Conservation (phyloP, 73 alveolate species). For the Tetrahymena elliotti region DNA sequence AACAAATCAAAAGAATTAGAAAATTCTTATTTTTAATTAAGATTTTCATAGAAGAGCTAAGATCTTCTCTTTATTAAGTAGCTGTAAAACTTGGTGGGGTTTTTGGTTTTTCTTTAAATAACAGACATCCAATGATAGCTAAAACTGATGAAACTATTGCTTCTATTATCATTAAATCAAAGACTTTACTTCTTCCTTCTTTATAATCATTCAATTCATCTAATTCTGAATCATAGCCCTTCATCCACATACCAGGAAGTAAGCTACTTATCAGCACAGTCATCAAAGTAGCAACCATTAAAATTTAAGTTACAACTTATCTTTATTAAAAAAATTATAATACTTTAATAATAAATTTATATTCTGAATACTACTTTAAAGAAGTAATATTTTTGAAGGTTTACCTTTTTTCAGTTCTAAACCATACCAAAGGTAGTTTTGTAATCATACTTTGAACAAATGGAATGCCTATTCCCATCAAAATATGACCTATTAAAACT, state of each 20-base stretch:
- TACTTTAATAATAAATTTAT: too few species aligned
- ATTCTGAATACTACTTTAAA: neutral
- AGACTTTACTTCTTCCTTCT: neutral
- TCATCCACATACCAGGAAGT: neutral
- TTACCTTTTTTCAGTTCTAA: neutral
- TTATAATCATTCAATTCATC: neutral
- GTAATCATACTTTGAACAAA: neutral
- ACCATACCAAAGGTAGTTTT: neutral
- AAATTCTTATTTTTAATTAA: neutral
- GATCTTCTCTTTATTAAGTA: neutral
- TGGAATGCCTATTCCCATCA: neutral
- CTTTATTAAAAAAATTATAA: neutral
- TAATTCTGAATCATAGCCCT: neutral
- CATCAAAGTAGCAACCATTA: neutral
- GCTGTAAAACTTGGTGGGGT: neutral
- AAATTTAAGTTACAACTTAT: neutral
- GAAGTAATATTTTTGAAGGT: neutral
- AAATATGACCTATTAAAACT: neutral
- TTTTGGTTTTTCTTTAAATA: neutral
- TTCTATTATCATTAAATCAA: neutral
- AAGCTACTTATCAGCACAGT: neutral
- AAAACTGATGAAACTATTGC: neutral
- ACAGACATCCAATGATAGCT: neutral
- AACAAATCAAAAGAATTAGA: neutral
- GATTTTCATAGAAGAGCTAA: neutral